Conservation (phyloP, 148 eudicot species). For the Diospyros lotus region DNA sequence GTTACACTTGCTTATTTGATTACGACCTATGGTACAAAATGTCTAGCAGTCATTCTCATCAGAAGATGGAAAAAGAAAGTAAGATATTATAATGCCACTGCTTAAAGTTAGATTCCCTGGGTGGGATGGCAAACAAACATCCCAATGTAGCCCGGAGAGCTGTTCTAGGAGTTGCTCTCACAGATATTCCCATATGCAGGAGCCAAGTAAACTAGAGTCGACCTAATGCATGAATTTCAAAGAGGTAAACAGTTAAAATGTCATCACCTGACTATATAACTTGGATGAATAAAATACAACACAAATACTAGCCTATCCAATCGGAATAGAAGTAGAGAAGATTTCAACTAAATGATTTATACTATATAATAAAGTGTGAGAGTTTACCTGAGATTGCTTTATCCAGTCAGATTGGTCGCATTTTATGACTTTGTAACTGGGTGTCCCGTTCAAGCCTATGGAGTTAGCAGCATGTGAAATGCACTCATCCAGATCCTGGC, state of each 20-base stretch:
- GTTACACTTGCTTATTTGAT: neutral
- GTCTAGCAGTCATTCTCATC: neutral
- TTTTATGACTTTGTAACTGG: slow-evolving; percentile 57
- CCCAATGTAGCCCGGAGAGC: neutral
- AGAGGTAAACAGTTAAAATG: neutral
- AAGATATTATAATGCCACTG: too few species aligned
- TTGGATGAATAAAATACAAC: neutral
- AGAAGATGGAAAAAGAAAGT: neutral
- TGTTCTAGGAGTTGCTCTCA: neutral
- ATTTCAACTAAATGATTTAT: too few species aligned
- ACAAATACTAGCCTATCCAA: neutral
- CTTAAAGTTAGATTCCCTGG: neutral
- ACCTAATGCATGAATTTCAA: neutral
- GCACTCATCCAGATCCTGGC: slow-evolving; percentile 59
- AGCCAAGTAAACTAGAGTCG: neutral
- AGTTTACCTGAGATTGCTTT: slow-evolving; percentile 64
- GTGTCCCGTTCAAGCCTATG: slow-evolving; percentile 69
- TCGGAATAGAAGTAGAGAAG: too few species aligned
- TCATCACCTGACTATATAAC: neutral
- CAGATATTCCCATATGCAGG: neutral
- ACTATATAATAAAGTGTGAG: neutral
- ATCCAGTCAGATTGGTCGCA: slow-evolving; percentile 85
- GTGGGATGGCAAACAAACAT: neutral
- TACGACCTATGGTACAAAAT: neutral
- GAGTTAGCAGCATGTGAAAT: slow-evolving; percentile 79